Conservation (phyloP, 2,329 filamentous ascomycete genomes). For the Hirsutella rhossiliensis region DNA sequence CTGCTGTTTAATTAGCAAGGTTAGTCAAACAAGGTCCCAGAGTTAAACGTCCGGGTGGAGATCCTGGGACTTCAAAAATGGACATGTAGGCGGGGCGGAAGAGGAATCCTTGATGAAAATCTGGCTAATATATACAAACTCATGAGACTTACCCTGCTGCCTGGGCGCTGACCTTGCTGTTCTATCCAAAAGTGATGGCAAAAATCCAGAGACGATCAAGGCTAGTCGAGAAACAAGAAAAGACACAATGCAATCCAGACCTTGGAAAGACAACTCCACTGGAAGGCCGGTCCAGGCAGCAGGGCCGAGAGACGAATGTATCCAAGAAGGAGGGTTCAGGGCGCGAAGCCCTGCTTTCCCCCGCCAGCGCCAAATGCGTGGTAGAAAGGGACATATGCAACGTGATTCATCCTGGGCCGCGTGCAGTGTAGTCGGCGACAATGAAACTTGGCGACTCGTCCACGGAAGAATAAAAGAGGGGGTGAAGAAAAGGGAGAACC, state of each 20-base stretch:
- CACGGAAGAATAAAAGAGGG: slow-evolving; percentile 2
- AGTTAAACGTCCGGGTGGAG: background rate
- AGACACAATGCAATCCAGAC: slow-evolving; percentile 7
- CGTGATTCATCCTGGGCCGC: slow-evolving; percentile 20
- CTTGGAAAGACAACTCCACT: slow-evolving; percentile 14
- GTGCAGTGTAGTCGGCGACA: slow-evolving; percentile 13
- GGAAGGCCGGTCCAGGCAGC: slow-evolving; percentile 21
- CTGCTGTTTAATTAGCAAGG: background rate
- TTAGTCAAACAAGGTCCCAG: background rate
- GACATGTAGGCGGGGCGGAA: slow-evolving; percentile 5
- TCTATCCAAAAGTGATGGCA: slow-evolving; percentile 12
- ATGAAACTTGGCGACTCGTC: slow-evolving; percentile 9
- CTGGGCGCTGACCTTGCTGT: slow-evolving; percentile 26
- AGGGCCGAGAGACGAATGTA: slow-evolving; percentile 13
- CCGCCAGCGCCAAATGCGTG: slow-evolving; percentile 15
- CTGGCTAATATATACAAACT: slow-evolving; percentile 41
- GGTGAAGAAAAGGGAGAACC: slow-evolving; percentile 7
- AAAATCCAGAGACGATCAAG: slow-evolving; percentile 6
- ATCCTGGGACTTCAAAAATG: background rate
- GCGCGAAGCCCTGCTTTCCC: slow-evolving; percentile 13
- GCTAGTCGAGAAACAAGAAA: background rate
- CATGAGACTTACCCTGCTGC: slow-evolving; percentile 40
- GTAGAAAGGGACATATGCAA: slow-evolving; percentile 16
- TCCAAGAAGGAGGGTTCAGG: slow-evolving; percentile 4
- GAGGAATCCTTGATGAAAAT: slow-evolving; percentile 25